Base-by-base conservation (phyloP, 257 asterid species). In the Anisodus acutangulus region DNA sequence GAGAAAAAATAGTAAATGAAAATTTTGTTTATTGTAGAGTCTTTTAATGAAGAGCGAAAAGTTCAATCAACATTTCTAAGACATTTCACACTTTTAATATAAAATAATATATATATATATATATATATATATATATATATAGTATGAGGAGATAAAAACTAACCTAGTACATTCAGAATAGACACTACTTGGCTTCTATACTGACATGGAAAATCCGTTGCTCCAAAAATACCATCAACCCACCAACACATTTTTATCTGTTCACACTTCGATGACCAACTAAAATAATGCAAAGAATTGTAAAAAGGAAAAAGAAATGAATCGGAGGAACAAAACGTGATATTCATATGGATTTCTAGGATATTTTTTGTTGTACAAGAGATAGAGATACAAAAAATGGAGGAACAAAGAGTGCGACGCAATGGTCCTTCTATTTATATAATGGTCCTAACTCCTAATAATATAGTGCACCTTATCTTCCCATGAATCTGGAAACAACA, bases 391-490 rank as follows among this genome's bases (percentile, higher is more conserved):
- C 71, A 4, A 64, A 66, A 66, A 66, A 66, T 22, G 4, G 47
- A 22, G 39, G 22, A 64, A 41, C 5, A 41, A 64, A 31, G 15
- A 13, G 17, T 57, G 62, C 2, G 62, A 13, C 54, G 1, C 10
- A 49, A 10, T 60, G 8, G 12, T 66, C 5, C 45, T 41, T 5
- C 45, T 41, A 41, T 66, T 2, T 66, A 66, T 64, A 11, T 17
- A 8, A 60, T 60, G 67, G 67, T 39, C 78, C 78, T 3, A 69
- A 67, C 47, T 67, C 43, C 17, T 26, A 64, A 35, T 37, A 12
- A 13, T 67, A 72, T 72, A 47, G 47, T 72, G 60, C 80, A 72
- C 60, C 11, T 72, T 72, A 47, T 47, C 60, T n/a, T n/a, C 60
- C 41, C 3, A 39, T 45, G 59, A 72, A 47, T 19, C 19, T 22